Conservation (phyloP, 306 rosid genomes). For the Quercus agrifolia region DNA sequence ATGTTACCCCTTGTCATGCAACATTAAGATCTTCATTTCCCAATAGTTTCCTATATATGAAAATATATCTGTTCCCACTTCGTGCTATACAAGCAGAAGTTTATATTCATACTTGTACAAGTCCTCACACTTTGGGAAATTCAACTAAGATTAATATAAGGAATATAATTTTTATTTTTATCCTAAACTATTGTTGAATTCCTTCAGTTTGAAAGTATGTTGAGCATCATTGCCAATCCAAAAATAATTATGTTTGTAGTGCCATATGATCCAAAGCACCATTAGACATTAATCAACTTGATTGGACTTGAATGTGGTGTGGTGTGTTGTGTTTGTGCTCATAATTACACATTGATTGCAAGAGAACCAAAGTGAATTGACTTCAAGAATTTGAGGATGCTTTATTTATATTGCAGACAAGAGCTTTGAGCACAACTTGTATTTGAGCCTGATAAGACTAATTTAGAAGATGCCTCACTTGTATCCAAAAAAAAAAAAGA, state of each 20-base stretch:
- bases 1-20: constrained; percentile 39
- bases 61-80: constrained; percentile 48
- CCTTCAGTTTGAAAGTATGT: background rate
- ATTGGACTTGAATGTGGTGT: constrained; percentile 17
- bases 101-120: constrained; percentile 60
- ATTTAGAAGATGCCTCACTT: background rate
- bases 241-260: background rate
- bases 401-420: background rate
- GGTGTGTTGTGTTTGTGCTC: background rate
- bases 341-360: background rate
- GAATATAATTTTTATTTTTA: constrained; percentile 11
- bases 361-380: background rate
- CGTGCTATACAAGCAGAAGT: constrained; percentile 35
- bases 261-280: background rate
- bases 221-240: background rate
- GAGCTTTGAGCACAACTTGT: background rate
- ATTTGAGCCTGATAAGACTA: background rate
- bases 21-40: constrained; percentile 41
- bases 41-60: constrained; percentile 20
- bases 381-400: background rate
- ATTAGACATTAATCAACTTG: background rate
- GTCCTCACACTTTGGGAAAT: constrained; percentile 30
- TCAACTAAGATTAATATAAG: constrained; percentile 40
- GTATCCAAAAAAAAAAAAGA: too few relatives aligned
- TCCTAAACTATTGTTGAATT: background rate